Percentiles rank a stretch among this genome's conserved stretches.
Evolutionary conservation across 2,329 filamentous ascomycete species (phyloP).

Genomic region (Drechslera avenae): DNA sequence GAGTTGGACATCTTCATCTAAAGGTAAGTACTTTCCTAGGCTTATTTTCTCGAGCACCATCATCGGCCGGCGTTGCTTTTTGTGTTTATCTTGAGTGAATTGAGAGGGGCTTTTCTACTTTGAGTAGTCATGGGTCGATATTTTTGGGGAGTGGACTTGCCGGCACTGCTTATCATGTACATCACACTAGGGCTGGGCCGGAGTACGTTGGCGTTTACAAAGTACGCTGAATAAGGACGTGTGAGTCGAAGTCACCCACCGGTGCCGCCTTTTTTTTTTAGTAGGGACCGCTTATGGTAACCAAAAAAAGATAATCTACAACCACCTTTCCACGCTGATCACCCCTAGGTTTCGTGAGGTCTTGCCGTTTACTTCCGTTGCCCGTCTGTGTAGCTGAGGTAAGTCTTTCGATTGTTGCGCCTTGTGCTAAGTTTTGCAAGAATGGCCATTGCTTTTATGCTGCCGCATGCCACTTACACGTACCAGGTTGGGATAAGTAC

Average conservation of each 20-base stretch:
- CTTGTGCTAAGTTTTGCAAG: conserved; percentile 16
- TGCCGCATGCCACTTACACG: background rate
- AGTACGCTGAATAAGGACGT: conserved; percentile 5
- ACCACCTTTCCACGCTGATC: conserved; percentile 28
- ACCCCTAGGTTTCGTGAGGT: conserved; percentile 24
- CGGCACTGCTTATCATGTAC: conserved; percentile 16
- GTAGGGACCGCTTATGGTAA: conserved; percentile 26
- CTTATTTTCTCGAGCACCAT: background rate
- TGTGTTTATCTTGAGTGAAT: conserved; percentile 1
- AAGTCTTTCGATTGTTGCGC: conserved; percentile 13
- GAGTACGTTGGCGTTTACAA: conserved; percentile 13
- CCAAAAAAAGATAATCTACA: conserved; percentile 28
- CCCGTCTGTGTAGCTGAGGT: conserved; percentile 12
- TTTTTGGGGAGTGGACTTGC: conserved; percentile 2
- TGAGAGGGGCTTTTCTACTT: conserved; percentile 3
- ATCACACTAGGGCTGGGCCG: conserved; percentile 16
- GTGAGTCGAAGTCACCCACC: conserved; percentile 1
- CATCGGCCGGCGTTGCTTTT: conserved; percentile 4
- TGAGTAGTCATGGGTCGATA: conserved; percentile 5
- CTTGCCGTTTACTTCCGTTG: conserved; percentile 1
- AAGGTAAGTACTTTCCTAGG: conserved; percentile 28
- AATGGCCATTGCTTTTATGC: background rate
- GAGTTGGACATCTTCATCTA: conserved; percentile 85
- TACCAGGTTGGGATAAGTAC: conserved; percentile 4
- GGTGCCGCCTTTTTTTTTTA: conserved; percentile 8